Evolutionary conservation across 495 filamentous ascomycete genomes (phyloP), one percentile per base, ranked within the genome.

Genomic region (Penicillium coffeae): DNA sequence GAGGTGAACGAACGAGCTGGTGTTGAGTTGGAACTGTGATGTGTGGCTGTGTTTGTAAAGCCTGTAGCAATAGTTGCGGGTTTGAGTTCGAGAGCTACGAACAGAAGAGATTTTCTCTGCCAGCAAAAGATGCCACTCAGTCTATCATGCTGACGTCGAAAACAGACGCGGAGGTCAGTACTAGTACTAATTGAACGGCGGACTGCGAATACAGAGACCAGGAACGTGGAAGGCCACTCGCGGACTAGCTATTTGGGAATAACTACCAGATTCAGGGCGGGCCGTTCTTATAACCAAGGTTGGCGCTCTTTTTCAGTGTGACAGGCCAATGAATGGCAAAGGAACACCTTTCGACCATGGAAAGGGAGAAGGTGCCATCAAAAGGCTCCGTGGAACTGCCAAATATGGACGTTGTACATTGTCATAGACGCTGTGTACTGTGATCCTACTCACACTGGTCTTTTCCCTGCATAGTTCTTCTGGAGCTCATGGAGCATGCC

Each of bases 91-190:
- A n/a, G n/a, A n/a, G n/a, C n/a, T n/a, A n/a, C n/a, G n/a, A n/a
- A n/a, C n/a, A n/a, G n/a, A n/a, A n/a, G n/a, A n/a, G n/a, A n/a
- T n/a, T n/a, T n/a, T n/a, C n/a, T n/a, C n/a, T n/a, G n/a, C n/a
- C n/a, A n/a, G n/a, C n/a, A n/a, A n/a, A n/a, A n/a, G n/a, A n/a
- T n/a, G 34, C 30, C 13, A 19, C 15, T 48, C 18, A 39, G 42
- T 45, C 52, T 48, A 63, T 68, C 66, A 69, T 69, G 55, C 64
- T 72, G 66, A 70, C 66, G 66, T 70, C 54, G 63, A 56, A 45
- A 47, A 30, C 5, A 30, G 5, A 30, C 25, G 25, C 25, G n/a
- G n/a, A n/a, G n/a, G n/a, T n/a, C n/a, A n/a, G n/a, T n/a, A n/a
- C n/a, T n/a, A n/a, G n/a, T n/a, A n/a, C 25, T 5, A 30, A 30